Evolutionary conservation across 345 rosid genomes (phyloP).

Genomic region (Iberis pinnata): DNA sequence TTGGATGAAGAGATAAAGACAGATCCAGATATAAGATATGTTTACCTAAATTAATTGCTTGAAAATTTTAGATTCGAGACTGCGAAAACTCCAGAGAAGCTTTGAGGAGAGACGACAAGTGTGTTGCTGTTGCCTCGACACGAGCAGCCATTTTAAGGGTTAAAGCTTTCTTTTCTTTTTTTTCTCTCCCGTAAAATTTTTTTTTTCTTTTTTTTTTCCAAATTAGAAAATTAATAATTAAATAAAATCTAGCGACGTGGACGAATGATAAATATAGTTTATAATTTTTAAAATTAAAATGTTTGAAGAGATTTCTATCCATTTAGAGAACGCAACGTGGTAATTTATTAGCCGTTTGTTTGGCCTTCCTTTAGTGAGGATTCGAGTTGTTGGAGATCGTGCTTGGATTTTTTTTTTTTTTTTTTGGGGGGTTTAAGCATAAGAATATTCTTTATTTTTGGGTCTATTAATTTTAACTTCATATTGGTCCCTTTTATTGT

Average conservation of each 20-base stretch:
- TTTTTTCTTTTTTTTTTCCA: neutral
- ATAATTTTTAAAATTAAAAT: neutral
- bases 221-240: too few relatives aligned
- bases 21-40: constrained; percentile 10
- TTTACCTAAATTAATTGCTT: constrained; percentile 4
- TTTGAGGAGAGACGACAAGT: constrained; percentile 60
- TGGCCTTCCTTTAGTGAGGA: constrained; percentile 8
- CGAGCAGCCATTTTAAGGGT: constrained; percentile 57
- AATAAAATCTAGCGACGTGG: constrained; percentile 11
- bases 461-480: neutral
- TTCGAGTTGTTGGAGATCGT: constrained; percentile 25
- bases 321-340: constrained; percentile 10
- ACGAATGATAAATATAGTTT: constrained; percentile 13
- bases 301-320: neutral
- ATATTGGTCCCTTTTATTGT: too few relatives aligned
- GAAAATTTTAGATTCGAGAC: constrained; percentile 5
- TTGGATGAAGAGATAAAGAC: constrained; percentile 12
- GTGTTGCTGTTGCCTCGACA: constrained; percentile 49
- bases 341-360: constrained; percentile 3
- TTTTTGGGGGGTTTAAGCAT: too few relatives aligned
- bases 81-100: constrained; percentile 22
- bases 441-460: constrained; percentile 4
- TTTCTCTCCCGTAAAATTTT: neutral
- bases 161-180: neutral
- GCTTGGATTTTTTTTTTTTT: constrained; percentile 5